These are phyloP conservation scores for Danielozyma ontarioensis DNA, from an alignment of 805 yeast genomes.

Conservation along the genomic window DNA sequence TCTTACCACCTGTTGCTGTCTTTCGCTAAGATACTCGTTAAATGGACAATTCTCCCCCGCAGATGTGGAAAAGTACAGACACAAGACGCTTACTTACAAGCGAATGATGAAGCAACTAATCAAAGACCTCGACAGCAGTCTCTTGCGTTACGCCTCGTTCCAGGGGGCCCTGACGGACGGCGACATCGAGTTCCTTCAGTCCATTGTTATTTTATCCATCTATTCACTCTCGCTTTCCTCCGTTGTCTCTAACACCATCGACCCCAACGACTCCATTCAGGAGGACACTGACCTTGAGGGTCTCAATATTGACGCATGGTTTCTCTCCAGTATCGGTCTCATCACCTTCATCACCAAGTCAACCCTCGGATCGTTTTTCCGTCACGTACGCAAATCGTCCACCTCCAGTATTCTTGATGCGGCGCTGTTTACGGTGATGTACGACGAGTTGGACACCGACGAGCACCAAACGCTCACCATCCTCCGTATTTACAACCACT, in stretches of 20 bases:
- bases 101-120: constrained; percentile 41
- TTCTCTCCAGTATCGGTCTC: constrained; percentile 59
- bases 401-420: constrained; percentile 1
- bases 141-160: constrained; percentile 28
- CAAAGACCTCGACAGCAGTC: constrained; percentile 42
- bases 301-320: constrained; percentile 64
- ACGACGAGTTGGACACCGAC: constrained; percentile 28
- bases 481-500: constrained; percentile 66
- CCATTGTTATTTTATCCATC: constrained; percentile 58
- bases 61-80: constrained; percentile 15
- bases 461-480: constrained; percentile 51
- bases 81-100: constrained; percentile 32
- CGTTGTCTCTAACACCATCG: constrained; percentile 16
- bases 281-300: constrained; percentile 21
- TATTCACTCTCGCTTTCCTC: constrained; percentile 60
- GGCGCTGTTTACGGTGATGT: constrained; percentile 21
- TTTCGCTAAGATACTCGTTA: constrained; percentile 50
- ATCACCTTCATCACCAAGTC: constrained; percentile 55
- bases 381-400: constrained; percentile 1
- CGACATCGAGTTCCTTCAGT: constrained; percentile 59
- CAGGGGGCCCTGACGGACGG: constrained; percentile 9
- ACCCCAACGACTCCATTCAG: constrained; percentile 7
- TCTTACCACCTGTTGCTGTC: constrained; percentile 61
- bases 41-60: constrained; percentile 18
- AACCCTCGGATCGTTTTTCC: constrained; percentile 36